Conservation (phyloP, 768 basidiomycete species). For the Macrolepiota dolichaula region DNA sequence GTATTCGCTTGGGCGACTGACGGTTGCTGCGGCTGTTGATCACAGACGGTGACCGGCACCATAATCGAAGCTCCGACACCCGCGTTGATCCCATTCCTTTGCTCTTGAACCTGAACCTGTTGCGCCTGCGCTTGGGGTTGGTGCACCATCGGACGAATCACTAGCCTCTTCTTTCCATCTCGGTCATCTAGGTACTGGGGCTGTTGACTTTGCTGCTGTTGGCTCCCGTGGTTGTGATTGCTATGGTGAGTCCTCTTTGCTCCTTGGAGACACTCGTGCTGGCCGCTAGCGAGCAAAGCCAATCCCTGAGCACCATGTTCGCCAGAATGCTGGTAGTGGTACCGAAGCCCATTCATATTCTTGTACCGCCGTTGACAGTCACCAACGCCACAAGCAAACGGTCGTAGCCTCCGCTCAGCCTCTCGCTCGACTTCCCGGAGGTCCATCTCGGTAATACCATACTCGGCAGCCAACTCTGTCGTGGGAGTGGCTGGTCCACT, state of each 20-base stretch:
- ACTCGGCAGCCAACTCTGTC: constrained; percentile 8
- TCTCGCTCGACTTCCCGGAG: constrained; percentile 75
- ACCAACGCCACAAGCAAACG: constrained; percentile 88
- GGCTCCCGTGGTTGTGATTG: constrained; percentile 12
- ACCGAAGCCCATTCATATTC: constrained; percentile 97
- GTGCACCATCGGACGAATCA: constrained; percentile 13
- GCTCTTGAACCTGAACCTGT: constrained; percentile 17
- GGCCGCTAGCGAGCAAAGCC: constrained; percentile 73
- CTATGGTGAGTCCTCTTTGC: constrained; percentile 11
- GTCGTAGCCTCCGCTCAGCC: constrained; percentile 77
- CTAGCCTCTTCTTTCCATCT: constrained; percentile 14
- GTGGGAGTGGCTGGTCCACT: constrained; percentile 8
- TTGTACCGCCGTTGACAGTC: constrained; percentile 89
- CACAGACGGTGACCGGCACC: constrained; percentile 18
- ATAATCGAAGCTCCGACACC: constrained; percentile 14
- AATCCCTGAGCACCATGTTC: constrained; percentile 92
- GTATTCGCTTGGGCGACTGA: background rate
- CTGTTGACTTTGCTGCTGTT: constrained; percentile 1
- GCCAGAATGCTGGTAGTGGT: constrained; percentile 96
- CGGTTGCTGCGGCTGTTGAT: constrained; percentile 13
- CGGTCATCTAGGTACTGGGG: constrained; percentile 6
- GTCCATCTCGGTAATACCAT: constrained; percentile 53
- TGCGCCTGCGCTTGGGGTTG: constrained; percentile 21
- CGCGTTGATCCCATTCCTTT: constrained; percentile 12
- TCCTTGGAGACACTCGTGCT: constrained; percentile 43